phyloP scores from a whole-genome alignment of 1,139 yeast species.

The Eremothecium sinecaudum region DNA sequence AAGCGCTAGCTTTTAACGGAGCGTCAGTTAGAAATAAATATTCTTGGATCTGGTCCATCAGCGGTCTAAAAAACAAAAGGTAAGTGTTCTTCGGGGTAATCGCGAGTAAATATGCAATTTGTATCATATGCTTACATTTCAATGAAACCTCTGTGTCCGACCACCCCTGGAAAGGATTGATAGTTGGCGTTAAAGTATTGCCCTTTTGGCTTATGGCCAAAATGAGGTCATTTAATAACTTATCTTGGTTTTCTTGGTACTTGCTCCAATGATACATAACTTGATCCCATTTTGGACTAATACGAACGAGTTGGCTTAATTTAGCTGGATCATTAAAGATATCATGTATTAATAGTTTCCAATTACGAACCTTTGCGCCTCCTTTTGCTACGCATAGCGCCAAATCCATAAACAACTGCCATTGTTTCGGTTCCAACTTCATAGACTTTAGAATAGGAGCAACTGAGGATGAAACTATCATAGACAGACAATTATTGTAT shows the following conservation, averaged over 20 bases:
- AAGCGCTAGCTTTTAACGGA: conserved; percentile 22
- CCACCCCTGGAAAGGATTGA: conserved; percentile 27
- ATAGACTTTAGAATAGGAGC: conserved; percentile 38
- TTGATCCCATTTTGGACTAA: conserved; percentile 16
- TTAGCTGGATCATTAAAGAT: conserved; percentile 39
- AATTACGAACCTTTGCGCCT: conserved; percentile 35
- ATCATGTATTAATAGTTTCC: conserved; percentile 48
- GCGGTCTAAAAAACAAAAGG: conserved; percentile 31
- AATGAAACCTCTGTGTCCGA: conserved; percentile 24
- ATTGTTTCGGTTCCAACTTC: conserved; percentile 20
- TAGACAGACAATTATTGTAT: conserved; percentile 36
- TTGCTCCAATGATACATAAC: conserved; percentile 27
- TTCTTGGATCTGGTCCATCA: conserved; percentile 22
- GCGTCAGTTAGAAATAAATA: conserved; percentile 21
- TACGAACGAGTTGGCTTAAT: conserved; percentile 13
- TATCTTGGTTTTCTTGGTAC: conserved; percentile 38
- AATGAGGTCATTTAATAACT: conserved; percentile 26
- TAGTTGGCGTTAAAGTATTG: conserved; percentile 23
- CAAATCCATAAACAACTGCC: conserved; percentile 33
- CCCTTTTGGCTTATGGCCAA: conserved; percentile 21
- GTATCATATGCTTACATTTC: conserved; percentile 22
- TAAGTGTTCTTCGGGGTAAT: conserved; percentile 53
- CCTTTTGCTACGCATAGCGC: conserved; percentile 27
- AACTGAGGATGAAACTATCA: conserved; percentile 38
- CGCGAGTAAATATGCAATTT: conserved; percentile 50